Conservation (phyloP, 495 filamentous ascomycete genomes). For the Xeromyces bisporus region DNA sequence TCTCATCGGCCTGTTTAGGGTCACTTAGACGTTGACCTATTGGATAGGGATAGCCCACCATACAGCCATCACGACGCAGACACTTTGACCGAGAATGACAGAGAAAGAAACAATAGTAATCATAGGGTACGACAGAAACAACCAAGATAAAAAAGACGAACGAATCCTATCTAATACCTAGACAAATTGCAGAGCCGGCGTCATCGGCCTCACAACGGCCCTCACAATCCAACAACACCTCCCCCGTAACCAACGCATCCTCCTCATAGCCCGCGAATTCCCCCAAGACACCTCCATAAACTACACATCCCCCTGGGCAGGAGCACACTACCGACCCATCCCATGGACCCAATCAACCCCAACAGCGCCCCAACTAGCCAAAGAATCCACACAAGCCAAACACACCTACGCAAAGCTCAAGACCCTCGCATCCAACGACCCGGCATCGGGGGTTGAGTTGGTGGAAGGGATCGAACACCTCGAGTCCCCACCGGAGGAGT, state of each 20-base stretch:
- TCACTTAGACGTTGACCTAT: no score
- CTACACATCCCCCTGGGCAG: conserved; percentile 50
- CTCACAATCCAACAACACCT: conserved; percentile 30
- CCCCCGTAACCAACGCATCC: conserved; percentile 20
- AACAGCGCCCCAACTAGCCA: conserved; percentile 19
- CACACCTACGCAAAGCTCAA: conserved; percentile 36
- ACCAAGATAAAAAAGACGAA: not conserved
- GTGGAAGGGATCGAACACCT: conserved; percentile 43
- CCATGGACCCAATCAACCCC: no score
- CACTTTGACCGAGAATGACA: conserved; percentile 11
- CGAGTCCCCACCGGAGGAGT: conserved; percentile 29
- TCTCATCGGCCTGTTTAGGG: no score
- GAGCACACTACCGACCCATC: conserved; percentile 42
- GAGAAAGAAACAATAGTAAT: conserved; percentile 25
- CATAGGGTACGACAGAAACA: conserved; percentile 18
- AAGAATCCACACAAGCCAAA: conserved; percentile 33
- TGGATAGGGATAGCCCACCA: no score
- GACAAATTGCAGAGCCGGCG: conserved; percentile 44
- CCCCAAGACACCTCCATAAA: conserved; percentile 36
- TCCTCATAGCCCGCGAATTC: conserved; percentile 40
- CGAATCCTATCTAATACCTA: no score
- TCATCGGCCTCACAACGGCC: conserved; percentile 39
- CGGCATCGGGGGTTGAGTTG: conserved; percentile 34
- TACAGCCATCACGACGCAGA: no score
- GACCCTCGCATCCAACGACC: conserved; percentile 16